Conservation (phyloP, 148 eudicot species). For the Chenopodium berlandieri region DNA sequence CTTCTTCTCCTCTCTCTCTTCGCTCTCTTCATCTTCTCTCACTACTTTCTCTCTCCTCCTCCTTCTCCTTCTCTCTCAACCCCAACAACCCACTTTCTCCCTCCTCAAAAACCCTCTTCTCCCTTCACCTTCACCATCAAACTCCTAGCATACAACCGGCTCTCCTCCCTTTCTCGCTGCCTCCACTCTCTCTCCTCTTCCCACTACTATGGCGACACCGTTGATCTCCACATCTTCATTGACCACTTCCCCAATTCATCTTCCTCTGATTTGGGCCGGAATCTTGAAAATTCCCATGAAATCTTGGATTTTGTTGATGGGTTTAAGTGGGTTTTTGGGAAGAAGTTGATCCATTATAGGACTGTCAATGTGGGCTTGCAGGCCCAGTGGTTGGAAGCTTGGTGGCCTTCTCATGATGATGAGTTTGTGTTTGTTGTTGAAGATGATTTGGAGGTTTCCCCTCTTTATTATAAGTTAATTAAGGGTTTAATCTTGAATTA, state of each 20-base stretch:
- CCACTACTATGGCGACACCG: slow-evolving; percentile 45
- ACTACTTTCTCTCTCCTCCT: slow-evolving; percentile 29
- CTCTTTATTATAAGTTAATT: slow-evolving; percentile 64
- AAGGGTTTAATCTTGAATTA: slow-evolving; percentile 56
- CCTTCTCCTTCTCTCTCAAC: slow-evolving; percentile 14
- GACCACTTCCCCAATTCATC: slow-evolving; percentile 50
- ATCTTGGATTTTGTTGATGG: slow-evolving; percentile 71
- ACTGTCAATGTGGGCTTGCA: slow-evolving; percentile 80
- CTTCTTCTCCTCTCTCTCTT: slow-evolving; percentile 16
- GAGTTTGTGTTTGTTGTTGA: slow-evolving; percentile 95
- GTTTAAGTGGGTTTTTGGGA: slow-evolving; percentile 63
- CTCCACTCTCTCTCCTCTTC: slow-evolving; percentile 68
- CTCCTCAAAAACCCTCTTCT: slow-evolving; percentile 41
- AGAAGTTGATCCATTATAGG: slow-evolving; percentile 76
- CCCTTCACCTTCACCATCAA: slow-evolving; percentile 79
- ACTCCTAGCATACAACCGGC: slow-evolving; percentile 74
- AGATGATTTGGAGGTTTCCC: slow-evolving; percentile 88
- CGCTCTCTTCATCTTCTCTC: slow-evolving; percentile 27
- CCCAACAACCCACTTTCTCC: slow-evolving; percentile 14
- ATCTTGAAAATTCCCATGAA: slow-evolving; percentile 38
- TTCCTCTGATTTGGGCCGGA: slow-evolving; percentile 33
- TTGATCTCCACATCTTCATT: slow-evolving; percentile 71
- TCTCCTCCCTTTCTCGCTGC: slow-evolving; percentile 77
- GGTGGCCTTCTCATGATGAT: slow-evolving; percentile 87
- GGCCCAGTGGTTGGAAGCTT: slow-evolving; percentile 94